A percentile compares a stretch with the other conserved stretches of the same genome.
Conservation (phyloP, 1,284 basidiomycete genomes). For the Melampsora larici-populina region DNA sequence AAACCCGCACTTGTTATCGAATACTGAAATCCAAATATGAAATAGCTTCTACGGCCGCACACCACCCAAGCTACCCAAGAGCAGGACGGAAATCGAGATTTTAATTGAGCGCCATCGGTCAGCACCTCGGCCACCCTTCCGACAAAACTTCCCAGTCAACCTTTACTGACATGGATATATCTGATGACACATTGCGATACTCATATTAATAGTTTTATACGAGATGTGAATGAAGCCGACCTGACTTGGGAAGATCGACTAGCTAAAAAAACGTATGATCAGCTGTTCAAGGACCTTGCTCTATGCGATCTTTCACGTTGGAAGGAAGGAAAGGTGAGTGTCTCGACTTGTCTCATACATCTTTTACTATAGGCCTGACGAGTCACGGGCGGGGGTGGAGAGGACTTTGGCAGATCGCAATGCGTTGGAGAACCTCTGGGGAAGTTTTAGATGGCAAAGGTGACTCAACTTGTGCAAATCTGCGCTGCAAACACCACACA, state of each 20-base stretch:
- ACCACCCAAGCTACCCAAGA: slow-evolving; percentile 23
- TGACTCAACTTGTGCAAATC: slow-evolving; percentile 34
- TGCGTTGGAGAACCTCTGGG: slow-evolving; percentile 40
- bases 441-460: slow-evolving; percentile 42
- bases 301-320: slow-evolving; percentile 38
- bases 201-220: slow-evolving; percentile 24
- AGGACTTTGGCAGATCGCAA: slow-evolving; percentile 31
- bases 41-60: slow-evolving; percentile 36
- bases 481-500: slow-evolving; percentile 31
- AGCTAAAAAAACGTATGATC: slow-evolving; percentile 41
- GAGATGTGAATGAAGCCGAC: slow-evolving; percentile 36
- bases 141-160: neutral
- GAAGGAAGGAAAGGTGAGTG: slow-evolving; percentile 42
- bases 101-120: slow-evolving; percentile 39
- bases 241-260: slow-evolving; percentile 41
- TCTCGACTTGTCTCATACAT: neutral
- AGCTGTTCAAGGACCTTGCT: slow-evolving; percentile 42
- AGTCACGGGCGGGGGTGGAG: neutral
- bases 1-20: neutral
- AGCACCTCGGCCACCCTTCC: neutral
- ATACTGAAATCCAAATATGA: neutral
- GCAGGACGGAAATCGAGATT: slow-evolving; percentile 36
- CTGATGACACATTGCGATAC: neutral
- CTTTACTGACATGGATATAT: neutral
- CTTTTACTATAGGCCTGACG: neutral